Evolutionary conservation across 2,329 filamentous ascomycete genomes (phyloP).

Genomic region (Cladosporium sp.): DNA sequence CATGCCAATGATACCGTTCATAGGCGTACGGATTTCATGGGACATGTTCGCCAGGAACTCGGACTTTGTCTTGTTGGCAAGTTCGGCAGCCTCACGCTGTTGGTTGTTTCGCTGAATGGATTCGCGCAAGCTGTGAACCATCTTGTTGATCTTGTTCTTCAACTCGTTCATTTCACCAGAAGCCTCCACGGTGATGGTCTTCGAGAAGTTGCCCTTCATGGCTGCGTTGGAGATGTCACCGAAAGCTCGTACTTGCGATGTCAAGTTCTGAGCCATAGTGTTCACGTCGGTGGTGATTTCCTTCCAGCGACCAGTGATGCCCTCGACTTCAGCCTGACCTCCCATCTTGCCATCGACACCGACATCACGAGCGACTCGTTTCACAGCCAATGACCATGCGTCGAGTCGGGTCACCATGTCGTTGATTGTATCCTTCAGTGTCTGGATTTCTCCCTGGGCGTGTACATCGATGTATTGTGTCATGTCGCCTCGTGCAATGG

Average conservation of each 20-base stretch:
- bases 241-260: conserved; percentile 95
- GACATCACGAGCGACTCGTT: conserved; percentile 93
- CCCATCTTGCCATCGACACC: conserved; percentile 99
- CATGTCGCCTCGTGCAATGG: conserved; percentile 94
- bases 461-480: conserved; percentile 94
- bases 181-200: conserved; percentile 93
- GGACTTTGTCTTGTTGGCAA: conserved; percentile 97
- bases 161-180: conserved; percentile 99
- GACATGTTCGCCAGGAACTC: conserved; percentile 99
- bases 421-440: conserved; percentile 95
- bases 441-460: conserved; percentile 90
- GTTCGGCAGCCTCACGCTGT: conserved; percentile 90
- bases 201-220: conserved; percentile 95
- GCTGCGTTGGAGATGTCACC: conserved; percentile 98
- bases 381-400: conserved; percentile 94
- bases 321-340: conserved; percentile 90
- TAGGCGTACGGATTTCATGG: conserved; percentile 95
- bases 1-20: conserved; percentile 99
- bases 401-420: conserved; percentile 97
- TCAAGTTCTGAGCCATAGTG: conserved; percentile 81
- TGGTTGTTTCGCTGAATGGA: conserved; percentile 96
- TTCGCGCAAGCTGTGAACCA: conserved; percentile 94
- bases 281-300: conserved; percentile 98
- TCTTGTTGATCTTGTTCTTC: conserved; percentile 98
- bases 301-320: conserved; percentile 93